Base-by-base conservation (phyloP, 495 filamentous ascomycete species). In the Xylaria castorea region DNA sequence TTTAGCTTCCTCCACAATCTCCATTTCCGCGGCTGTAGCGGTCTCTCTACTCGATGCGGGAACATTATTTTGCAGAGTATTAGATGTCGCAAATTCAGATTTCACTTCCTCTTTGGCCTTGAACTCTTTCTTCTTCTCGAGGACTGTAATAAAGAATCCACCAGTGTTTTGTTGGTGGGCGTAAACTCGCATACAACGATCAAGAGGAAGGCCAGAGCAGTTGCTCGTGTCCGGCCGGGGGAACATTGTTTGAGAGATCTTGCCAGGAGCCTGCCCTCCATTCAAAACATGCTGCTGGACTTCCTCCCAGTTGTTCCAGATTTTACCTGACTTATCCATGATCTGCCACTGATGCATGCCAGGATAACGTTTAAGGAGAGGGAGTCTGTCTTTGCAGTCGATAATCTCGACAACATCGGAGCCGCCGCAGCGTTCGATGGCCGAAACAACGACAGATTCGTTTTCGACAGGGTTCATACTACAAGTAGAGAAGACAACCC, bases 381-480 rank as follows among this genome's bases (percentile, higher is more conserved):
- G 91, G 30, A 99, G 85, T 77, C 90, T 87, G 70, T 91, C 85
- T 78, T 88, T 91, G 84, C 91, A 95, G 76, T 97, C 93, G 58
- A 98, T 77, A 57, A 99, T 90, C 62, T 89, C 85, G 46, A 98
- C 92, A 76, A 95, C 97, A 32, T 88, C 87, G 2, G 89, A 78
- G 11, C 96, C 96, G 72, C 96, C 96, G 76, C 95, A 98, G 53
- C 94, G 89, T 72, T 94, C 92, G 75, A 98, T 97, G 5, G 97
- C 95, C 3, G 86, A 81, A 18, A 82, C 82, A 70, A 99, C 83
- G 27, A 98, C 94, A n/a, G 97, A 92, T 84, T 99, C 96, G 78
- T 99, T 97, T 81, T 99, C 96, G 30, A 98, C 87, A 0, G 96
- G 95, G 81, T 98, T 99, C 92, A 99, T 92, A 81, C 93, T 97